phyloP scores from a whole-genome alignment of 2,329 filamentous ascomycete genomes.

The Aspergillus fumigatus region DNA sequence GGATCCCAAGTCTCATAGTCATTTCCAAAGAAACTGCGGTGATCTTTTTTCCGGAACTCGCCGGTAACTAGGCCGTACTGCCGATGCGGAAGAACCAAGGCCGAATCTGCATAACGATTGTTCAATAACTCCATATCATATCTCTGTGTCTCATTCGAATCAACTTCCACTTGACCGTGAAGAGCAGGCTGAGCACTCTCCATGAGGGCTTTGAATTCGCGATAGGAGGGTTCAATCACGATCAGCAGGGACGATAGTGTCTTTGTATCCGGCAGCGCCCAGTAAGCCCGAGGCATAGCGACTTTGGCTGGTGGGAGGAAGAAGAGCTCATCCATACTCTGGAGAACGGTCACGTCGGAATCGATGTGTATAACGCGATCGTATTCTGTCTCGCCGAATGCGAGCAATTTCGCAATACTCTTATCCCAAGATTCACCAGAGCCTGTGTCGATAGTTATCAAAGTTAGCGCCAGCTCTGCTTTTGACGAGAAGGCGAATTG shows the following conservation, averaged over 20 bases:
- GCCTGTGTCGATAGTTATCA: conserved; percentile 8
- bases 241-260: conserved; percentile 59
- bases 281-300: conserved; percentile 69
- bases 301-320: conserved; percentile 57
- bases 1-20: conserved; percentile 57
- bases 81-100: conserved; percentile 60
- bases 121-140: conserved; percentile 69
- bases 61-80: conserved; percentile 58
- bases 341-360: conserved; percentile 60
- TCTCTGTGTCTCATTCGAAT: conserved; percentile 14
- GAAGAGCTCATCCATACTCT: conserved; percentile 67
- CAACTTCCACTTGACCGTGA: conserved; percentile 24
- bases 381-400: conserved; percentile 64
- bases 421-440: conserved; percentile 55
- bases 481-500: not conserved
- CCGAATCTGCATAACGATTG: conserved; percentile 53
- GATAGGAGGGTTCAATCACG: conserved; percentile 55
- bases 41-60: conserved; percentile 57
- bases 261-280: conserved; percentile 53
- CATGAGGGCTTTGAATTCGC: conserved; percentile 40
- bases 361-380: conserved; percentile 55
- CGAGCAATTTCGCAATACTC: conserved; percentile 63
- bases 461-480: not conserved
- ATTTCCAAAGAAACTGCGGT: conserved; percentile 48
- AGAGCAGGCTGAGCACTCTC: conserved; percentile 21